Conservation (phyloP, 192 early-diverging fungal species). For the Chytriomyces hyalinus region DNA sequence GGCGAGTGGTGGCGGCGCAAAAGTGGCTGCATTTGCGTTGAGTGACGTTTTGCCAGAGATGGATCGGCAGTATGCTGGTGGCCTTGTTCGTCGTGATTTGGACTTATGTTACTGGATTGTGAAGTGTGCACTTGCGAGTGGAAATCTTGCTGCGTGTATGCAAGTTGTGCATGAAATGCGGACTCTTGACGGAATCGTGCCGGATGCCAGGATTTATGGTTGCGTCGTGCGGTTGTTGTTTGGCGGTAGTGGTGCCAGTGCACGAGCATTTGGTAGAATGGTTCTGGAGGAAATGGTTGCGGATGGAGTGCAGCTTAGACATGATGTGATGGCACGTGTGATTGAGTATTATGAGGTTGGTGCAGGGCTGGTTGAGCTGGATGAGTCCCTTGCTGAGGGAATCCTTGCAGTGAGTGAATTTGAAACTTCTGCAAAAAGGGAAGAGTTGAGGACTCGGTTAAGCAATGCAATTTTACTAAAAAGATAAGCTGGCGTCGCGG, state of each 20-base stretch:
- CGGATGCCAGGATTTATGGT: constrained; percentile 20
- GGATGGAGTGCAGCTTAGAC: not conserved
- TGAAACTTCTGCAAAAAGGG: not conserved
- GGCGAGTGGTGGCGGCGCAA: not conserved
- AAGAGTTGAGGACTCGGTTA: no score
- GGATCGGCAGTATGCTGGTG: constrained; percentile 1
- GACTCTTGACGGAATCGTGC: not conserved
- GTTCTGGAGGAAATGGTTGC: not conserved
- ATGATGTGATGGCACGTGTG: not conserved
- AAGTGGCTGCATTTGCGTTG: not conserved
- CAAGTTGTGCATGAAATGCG: constrained; percentile 11
- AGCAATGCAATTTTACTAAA: no score
- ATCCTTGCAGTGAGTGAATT: not conserved
- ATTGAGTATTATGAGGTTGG: not conserved
- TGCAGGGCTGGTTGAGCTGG: not conserved
- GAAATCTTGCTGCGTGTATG: not conserved
- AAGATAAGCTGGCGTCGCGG: no score
- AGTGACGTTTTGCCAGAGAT: constrained; percentile 16
- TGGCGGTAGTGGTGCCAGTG: not conserved
- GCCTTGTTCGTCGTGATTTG: not conserved
- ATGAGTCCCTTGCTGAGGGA: not conserved
- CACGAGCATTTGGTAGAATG: constrained; percentile 6
- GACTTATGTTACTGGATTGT: not conserved
- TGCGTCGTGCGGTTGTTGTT: constrained; percentile 7
- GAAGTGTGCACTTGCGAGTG: constrained; percentile 2